Evolutionary conservation across 1,139 yeast genomes (phyloP).

Genomic region (Magnusiomyces tetraspermus): DNA sequence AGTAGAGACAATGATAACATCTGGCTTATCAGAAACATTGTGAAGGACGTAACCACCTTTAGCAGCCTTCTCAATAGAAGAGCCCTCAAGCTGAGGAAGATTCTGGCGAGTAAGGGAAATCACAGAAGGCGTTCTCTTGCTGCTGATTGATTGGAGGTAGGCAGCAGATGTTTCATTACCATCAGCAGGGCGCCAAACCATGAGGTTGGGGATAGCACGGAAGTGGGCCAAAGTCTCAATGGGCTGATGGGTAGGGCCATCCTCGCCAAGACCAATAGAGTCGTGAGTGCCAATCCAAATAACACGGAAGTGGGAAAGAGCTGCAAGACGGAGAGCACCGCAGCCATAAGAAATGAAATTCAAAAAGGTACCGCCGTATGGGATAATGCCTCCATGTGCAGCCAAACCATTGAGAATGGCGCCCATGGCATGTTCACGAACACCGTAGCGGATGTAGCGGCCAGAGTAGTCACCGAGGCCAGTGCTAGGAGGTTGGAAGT

Average conservation of each 20-base stretch:
- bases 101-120: conserved; percentile 95
- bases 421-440: conserved; percentile 99
- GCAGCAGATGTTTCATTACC: conserved; percentile 99
- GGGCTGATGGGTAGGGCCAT: conserved; percentile 99
- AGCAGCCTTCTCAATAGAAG: conserved; percentile 80
- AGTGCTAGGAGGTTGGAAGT: conserved; percentile 86
- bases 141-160: conserved; percentile 67
- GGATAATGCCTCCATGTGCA: conserved; percentile 89
- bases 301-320: conserved; percentile 87
- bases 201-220: conserved; percentile 91
- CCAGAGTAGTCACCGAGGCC: conserved; percentile 83
- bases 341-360: conserved; percentile 97
- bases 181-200: conserved; percentile 99
- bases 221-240: conserved; percentile 97
- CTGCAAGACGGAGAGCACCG: conserved; percentile 94
- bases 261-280: conserved; percentile 98
- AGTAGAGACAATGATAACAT: conserved; percentile 74
- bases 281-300: conserved; percentile 99
- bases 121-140: conserved; percentile 71
- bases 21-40: conserved; percentile 51
- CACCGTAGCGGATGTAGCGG: conserved; percentile 96
- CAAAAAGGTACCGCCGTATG: conserved; percentile 96
- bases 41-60: conserved; percentile 90
- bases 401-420: conserved; percentile 97
- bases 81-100: conserved; percentile 93